Base-by-base conservation (phyloP, 2,329 filamentous ascomycete genomes). In the Hirsutella rhossiliensis region DNA sequence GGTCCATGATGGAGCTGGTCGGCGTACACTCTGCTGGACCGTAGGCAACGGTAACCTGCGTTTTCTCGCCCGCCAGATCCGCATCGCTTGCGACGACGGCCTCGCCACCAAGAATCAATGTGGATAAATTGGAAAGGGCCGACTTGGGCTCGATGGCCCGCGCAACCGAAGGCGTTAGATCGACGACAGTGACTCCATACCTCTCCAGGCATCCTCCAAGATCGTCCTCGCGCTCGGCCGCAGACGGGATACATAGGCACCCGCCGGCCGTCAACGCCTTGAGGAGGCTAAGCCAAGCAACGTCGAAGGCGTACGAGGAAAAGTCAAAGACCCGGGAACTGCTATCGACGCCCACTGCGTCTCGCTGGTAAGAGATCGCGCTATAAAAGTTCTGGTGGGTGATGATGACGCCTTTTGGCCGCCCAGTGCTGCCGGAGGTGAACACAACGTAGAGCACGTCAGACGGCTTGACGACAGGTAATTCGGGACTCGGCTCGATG, bases 401-500 rank as follows among this genome's bases (percentile, higher is more conserved):
- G 23, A 56, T 42, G 2, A 51, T 41, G 11, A 53, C 46, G 8
- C 53, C 56, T 31, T 57, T 58, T 2, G 56, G 52, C 2, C 43
- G 48, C 1, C 53, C 56, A 0, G 55, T 59, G 15, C 48, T 54
- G 5, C 54, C 56, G 2, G 53, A 54, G 0, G 56, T 59, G 18
- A 57, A 59, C 7, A 55, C 23, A 0, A 52, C 45, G 41, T 56
- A 60, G 11, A 53, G 19, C 3, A 47, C 7, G 27, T 45, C 41
- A 1, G 43, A 40, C 3, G 48, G 41, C 12, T 9, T 11, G 12
- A 47, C 41, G 15, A 37, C 31, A 2, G 47, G 48, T 13, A 50
- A 42, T 12, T 29, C 15, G 11, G 18, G 15, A 41, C 13, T 6
- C 31, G 28, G 15, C 11, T 32, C 31, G 3, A 5, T 17, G n/a